These are phyloP conservation scores for Boeremia exigua DNA, from an alignment of 2,329 filamentous ascomycete species.

Conservation along the genomic window DNA sequence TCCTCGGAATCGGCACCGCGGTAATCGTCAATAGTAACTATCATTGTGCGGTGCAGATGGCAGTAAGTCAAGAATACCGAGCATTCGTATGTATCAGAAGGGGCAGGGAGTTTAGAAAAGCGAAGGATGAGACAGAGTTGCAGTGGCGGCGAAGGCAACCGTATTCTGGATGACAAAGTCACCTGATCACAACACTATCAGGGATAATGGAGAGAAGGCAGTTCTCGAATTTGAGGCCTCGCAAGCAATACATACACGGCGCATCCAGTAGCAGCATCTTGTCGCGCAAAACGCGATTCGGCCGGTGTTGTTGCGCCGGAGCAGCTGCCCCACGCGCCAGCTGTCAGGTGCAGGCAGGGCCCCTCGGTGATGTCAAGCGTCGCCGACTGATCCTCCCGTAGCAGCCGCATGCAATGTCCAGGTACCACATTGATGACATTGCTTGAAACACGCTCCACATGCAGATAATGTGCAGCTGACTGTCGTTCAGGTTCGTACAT, in stretches of 20 bases:
- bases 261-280: not conserved
- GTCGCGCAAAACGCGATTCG: not conserved
- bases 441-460: slow-evolving; percentile 18
- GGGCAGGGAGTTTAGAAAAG: not conserved
- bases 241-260: not conserved
- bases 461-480: slow-evolving; percentile 13
- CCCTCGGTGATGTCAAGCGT: slow-evolving; percentile 15
- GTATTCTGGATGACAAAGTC: not conserved
- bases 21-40: slow-evolving; percentile 8
- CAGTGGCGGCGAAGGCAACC: not conserved
- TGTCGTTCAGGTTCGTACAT: slow-evolving; percentile 16
- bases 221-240: not conserved
- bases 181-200: not conserved
- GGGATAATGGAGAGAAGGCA: no score
- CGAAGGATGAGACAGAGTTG: not conserved
- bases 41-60: not conserved
- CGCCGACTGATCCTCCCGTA: slow-evolving; percentile 13
- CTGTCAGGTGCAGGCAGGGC: not conserved
- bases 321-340: slow-evolving; percentile 1
- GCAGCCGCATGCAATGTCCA: slow-evolving; percentile 14
- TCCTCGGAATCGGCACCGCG: not conserved
- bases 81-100: not conserved
- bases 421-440: slow-evolving; percentile 5
- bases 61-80: not conserved
- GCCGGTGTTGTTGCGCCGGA: not conserved